phyloP scores from a whole-genome alignment of 1,139 yeast species.

The Lodderomyces jiufengensis region DNA sequence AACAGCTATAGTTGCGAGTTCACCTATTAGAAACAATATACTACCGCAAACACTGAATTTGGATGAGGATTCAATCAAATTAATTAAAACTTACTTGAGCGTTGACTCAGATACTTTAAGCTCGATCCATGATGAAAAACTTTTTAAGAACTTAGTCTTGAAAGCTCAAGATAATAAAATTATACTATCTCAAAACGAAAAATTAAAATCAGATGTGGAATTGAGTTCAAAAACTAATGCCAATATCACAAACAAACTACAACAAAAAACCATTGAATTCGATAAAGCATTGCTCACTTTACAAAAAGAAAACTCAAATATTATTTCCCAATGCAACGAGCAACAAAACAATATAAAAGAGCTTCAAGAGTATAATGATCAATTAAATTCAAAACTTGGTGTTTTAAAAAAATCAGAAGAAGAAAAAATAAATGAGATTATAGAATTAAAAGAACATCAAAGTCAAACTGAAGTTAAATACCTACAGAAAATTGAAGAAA shows the following conservation, averaged over 20 bases:
- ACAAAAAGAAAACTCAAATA: slow-evolving; percentile 21
- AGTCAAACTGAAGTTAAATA: slow-evolving; percentile 9
- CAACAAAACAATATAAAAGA: slow-evolving; percentile 16
- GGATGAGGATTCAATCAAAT: not conserved
- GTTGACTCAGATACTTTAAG: not conserved
- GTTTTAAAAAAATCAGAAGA: slow-evolving; percentile 8
- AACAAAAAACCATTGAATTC: too few relatives aligned
- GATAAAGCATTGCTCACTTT: slow-evolving; percentile 16
- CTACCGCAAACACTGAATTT: slow-evolving; percentile 2
- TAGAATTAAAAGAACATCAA: slow-evolving; percentile 9
- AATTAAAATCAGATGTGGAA: slow-evolving; percentile 52
- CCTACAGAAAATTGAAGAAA: slow-evolving; percentile 35
- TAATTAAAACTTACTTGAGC: not conserved
- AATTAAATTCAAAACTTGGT: slow-evolving; percentile 6
- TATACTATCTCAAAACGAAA: slow-evolving; percentile 48
- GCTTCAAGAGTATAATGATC: slow-evolving; percentile 13
- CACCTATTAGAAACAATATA: slow-evolving; percentile 18
- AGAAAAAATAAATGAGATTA: slow-evolving; percentile 8
- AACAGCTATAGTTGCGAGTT: slow-evolving; percentile 15
- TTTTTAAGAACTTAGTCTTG: slow-evolving; percentile 39
- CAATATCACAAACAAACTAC: too few relatives aligned
- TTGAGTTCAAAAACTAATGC: too few relatives aligned
- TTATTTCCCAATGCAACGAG: slow-evolving; percentile 20
- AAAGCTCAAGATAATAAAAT: too few relatives aligned
- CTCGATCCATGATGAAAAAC: not conserved